These are phyloP conservation scores for Phylloporus gajari DNA, from an alignment of 1,284 basidiomycete genomes.

Conservation along the genomic window DNA sequence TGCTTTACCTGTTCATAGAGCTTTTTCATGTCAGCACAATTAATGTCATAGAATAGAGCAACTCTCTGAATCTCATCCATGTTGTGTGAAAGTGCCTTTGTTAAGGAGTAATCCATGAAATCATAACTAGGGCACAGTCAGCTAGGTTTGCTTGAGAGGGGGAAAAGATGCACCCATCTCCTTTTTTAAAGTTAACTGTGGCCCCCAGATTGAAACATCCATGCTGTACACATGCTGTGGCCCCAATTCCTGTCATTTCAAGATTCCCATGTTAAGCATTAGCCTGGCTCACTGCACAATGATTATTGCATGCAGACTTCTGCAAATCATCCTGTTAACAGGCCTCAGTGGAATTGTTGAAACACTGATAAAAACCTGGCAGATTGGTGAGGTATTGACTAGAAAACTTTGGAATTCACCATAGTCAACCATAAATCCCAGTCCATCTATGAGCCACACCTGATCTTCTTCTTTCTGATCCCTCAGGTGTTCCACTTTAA, in stretches of 20 bases:
- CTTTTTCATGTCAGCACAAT: slow-evolving; percentile 21
- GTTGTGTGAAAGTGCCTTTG: slow-evolving; percentile 19
- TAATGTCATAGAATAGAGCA: slow-evolving; percentile 22
- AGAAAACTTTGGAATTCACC: no score
- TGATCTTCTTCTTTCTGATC: no score
- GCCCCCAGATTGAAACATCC: slow-evolving; percentile 5
- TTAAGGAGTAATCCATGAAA: slow-evolving; percentile 36
- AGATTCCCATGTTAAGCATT: slow-evolving; percentile 1
- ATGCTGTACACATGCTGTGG: slow-evolving; percentile 11
- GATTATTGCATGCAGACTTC: slow-evolving; percentile 12
- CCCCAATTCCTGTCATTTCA: neutral
- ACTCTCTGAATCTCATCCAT: neutral
- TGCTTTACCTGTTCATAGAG: neutral
- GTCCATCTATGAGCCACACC: no score
- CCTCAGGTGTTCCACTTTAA: no score
- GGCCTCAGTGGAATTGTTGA: no score
- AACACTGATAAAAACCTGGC: no score
- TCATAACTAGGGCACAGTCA: neutral
- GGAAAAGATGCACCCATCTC: neutral
- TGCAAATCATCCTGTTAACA: neutral
- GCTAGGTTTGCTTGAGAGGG: no score
- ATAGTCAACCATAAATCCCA: no score
- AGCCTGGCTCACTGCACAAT: slow-evolving; percentile 16
- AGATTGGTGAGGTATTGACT: no score
- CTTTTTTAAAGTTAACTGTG: neutral